A percentile compares a stretch with the other conserved stretches of the same genome.
Conservation (phyloP, 148 eudicot genomes). For the Amaranthus palmeri region DNA sequence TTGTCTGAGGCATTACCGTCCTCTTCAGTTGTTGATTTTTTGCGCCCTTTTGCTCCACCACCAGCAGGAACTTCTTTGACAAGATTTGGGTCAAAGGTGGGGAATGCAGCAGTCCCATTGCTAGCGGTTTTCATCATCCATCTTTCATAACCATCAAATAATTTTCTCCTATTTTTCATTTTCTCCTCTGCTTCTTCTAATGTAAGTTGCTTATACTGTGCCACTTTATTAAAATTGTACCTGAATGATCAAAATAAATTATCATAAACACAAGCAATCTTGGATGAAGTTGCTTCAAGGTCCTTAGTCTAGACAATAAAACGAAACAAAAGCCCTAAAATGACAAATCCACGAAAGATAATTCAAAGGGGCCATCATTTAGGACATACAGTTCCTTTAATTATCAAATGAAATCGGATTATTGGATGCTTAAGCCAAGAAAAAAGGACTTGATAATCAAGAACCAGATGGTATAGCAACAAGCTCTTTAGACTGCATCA, state of each 20-base stretch:
- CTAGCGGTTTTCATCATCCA: conserved; percentile 99
- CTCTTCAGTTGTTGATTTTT: conserved; percentile 56
- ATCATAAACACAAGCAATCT: background rate
- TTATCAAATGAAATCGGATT: no score
- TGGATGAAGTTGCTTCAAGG: background rate
- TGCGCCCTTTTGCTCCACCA: conserved; percentile 61
- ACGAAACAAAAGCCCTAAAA: no score
- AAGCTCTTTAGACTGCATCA: conserved; percentile 88
- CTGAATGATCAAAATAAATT: conserved; percentile 29
- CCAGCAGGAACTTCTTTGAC: conserved; percentile 46
- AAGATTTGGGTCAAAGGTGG: conserved; percentile 54
- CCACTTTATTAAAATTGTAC: conserved; percentile 95
- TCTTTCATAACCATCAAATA: conserved; percentile 86
- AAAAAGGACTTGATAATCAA: conserved; percentile 37
- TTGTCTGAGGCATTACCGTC: conserved; percentile 68
- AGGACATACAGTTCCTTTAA: no score
- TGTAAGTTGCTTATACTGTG: conserved; percentile 93
- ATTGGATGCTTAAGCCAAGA: no score
- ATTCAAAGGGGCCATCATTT: no score
- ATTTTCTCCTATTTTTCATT: conserved; percentile 88
- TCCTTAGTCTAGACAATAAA: no score
- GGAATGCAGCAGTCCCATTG: conserved; percentile 81
- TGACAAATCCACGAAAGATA: no score
- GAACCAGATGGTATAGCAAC: conserved; percentile 93
- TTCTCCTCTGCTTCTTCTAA: conserved; percentile 98